Evolutionary conservation across 441 rosid species (phyloP).

Genomic region (Populus hybrid): DNA sequence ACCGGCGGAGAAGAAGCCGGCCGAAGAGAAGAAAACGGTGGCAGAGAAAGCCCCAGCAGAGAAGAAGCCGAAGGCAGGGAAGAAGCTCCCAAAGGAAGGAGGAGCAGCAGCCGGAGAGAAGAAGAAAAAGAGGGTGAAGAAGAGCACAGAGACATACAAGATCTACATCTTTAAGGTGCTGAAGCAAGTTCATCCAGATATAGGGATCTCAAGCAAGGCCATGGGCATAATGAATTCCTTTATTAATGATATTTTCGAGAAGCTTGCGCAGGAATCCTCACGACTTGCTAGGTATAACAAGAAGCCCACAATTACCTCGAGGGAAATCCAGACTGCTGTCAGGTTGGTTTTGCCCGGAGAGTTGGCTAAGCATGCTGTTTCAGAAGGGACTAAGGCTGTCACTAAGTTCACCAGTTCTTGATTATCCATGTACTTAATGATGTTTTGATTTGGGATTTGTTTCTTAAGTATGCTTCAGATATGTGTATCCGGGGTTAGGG

Average conservation of each 20-base stretch:
- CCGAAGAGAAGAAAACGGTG: slow-evolving; percentile 10
- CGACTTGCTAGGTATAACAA: slow-evolving; percentile 25
- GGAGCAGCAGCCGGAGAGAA: slow-evolving; percentile 10
- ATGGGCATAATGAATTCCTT: slow-evolving; percentile 26
- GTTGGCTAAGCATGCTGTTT: slow-evolving; percentile 24
- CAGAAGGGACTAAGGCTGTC: slow-evolving; percentile 25
- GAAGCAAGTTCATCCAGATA: slow-evolving; percentile 23
- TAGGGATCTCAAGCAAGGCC: slow-evolving; percentile 23
- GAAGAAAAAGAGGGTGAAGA: slow-evolving; percentile 24
- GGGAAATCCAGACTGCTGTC: slow-evolving; percentile 24
- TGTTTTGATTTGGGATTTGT: neutral
- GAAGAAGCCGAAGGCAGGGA: slow-evolving; percentile 25
- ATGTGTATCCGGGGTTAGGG: neutral
- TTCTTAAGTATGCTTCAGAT: neutral
- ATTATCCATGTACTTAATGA: neutral
- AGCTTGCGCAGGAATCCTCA: slow-evolving; percentile 20
- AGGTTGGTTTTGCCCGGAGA: slow-evolving; percentile 22
- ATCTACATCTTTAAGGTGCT: slow-evolving; percentile 20
- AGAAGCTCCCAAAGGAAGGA: slow-evolving; percentile 14
- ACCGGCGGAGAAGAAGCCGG: slow-evolving; percentile 23
- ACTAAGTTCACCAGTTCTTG: slow-evolving; percentile 15
- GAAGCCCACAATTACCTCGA: slow-evolving; percentile 22
- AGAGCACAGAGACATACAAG: slow-evolving; percentile 26
- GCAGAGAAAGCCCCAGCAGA: slow-evolving; percentile 26
- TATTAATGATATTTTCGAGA: slow-evolving; percentile 25